phyloP scores from a whole-genome alignment of 2,329 filamentous ascomycete species.

The Pleoardoris graminearum region DNA sequence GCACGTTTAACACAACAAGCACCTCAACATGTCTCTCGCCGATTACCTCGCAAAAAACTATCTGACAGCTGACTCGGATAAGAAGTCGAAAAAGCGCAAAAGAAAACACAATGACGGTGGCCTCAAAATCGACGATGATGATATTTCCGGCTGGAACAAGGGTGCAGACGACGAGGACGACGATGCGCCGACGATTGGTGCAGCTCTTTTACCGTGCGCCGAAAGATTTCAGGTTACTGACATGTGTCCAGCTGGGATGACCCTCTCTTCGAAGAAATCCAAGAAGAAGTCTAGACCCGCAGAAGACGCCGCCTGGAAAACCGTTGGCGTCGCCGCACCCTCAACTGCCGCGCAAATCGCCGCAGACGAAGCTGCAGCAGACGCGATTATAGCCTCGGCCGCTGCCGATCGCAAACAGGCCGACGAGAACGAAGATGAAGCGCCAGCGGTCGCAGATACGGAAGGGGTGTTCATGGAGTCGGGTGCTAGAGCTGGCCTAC shows the following conservation, averaged over 20 bases:
- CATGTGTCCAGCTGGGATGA: slow-evolving; percentile 35
- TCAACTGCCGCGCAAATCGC: slow-evolving; percentile 62
- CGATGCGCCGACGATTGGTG: slow-evolving; percentile 53
- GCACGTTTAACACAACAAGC: too few relatives aligned
- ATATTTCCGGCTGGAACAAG: slow-evolving; percentile 56
- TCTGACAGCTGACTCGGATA: slow-evolving; percentile 66
- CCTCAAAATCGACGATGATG: slow-evolving; percentile 57
- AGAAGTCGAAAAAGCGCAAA: slow-evolving; percentile 59
- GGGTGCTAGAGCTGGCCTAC: slow-evolving; percentile 83
- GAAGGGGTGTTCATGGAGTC: slow-evolving; percentile 70
- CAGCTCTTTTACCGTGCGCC: slow-evolving; percentile 44
- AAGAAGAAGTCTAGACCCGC: slow-evolving; percentile 64
- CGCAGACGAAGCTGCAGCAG: slow-evolving; percentile 73
- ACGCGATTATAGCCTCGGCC: slow-evolving; percentile 75
- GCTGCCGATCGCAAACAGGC: slow-evolving; percentile 63
- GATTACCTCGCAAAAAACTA: slow-evolving; percentile 92
- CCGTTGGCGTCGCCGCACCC: slow-evolving; percentile 59
- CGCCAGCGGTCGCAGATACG: slow-evolving; percentile 43
- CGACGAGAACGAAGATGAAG: slow-evolving; percentile 52
- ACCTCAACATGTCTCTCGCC: slow-evolving; percentile 64
- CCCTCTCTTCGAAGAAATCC: slow-evolving; percentile 42
- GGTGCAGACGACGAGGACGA: slow-evolving; percentile 59
- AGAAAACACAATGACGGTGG: slow-evolving; percentile 48
- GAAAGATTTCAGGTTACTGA: slow-evolving; percentile 15
- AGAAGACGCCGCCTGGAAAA: slow-evolving; percentile 64